Evolutionary conservation across 768 basidiomycete genomes (phyloP), one percentile per base, ranked within the genome.

Genomic region (Mycena haematopus): DNA sequence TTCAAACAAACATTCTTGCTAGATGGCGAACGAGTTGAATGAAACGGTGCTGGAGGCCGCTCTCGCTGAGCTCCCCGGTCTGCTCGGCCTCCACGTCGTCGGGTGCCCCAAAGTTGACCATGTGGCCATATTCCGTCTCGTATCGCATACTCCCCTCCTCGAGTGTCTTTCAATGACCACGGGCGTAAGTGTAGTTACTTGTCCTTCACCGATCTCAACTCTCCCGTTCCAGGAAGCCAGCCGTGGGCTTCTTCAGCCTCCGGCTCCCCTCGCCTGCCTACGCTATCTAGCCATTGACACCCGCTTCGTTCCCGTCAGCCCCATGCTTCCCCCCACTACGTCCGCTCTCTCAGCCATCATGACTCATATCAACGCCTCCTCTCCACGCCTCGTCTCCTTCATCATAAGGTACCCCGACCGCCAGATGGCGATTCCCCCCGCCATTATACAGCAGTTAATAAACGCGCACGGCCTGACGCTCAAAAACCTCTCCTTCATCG

Each of bases 121-220:
- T 65, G 57, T 70, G 10, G 67, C 72, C 35, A 74, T 90, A 8
- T 76, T 92, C 33, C 75, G 74, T 17, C 73, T 82, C 22, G 72
- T 82, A 13, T 63, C 70, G 0, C 75, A 84, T 51, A 85, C 84
- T 0, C 89, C 89, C 0, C 69, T 76, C 7, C 78, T 92, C 13
- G 83, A 85, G 65, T 86, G 80, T 58, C 76, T 92, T 0, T 86
- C 89, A 1, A 76, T 91, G 29, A 86, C 86, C 17, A 79, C 82
- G 46, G 80, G 82, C 60, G 89, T 91, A 59, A 61, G 86, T 73
- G 1, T n/a, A 6, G 1, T 42, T 21, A 13, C 13, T 25, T 45
- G 52, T 29, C 45, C 29, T 52, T 33, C 54, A 36, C 36, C 13
- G 13, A 36, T 15, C 3, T 15, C 6, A 10, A 6, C 55, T 60